Evolutionary conservation across 371 early-diverging fungal genomes (phyloP), one percentile per base, ranked within the genome.

Genomic region (Mortierella sp.): DNA sequence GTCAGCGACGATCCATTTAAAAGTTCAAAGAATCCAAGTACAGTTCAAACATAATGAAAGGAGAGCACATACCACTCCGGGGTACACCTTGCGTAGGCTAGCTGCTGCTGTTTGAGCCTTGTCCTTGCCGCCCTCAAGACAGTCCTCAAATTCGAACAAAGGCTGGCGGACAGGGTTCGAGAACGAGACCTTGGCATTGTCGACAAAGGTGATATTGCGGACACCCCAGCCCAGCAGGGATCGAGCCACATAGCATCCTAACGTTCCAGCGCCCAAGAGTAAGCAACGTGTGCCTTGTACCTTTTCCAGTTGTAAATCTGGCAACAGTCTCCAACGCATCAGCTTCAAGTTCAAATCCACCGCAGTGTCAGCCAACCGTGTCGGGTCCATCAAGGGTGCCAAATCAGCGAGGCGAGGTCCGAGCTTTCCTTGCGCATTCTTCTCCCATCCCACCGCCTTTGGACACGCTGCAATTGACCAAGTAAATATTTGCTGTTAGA

Each of bases 111-210:
- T 92, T 37, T 84, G 85, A 0, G 98, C 98, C 85, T 99, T 99
- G 26, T 92, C 90, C 68, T 90, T 86, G 10, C 97, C 98, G 3
- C 97, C 96, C 22, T 93, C 87, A 29, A 96, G 77, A 72, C 94
- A 93, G 80, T 98, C 97, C 9, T 91, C 90, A 81, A 96, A 98
- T n/a, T 88, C 87, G 85, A 94, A 99, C 63, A 99, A 88, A 5
- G 98, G 96, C 78, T 99, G 98, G 7, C 99, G 93, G 6, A 96
- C 95, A 39, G 98, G 98, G 85, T 99, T 99, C 13, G 98, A 98
- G 77, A 94, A 96, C 2, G 97, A 96, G 0, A 99, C 97, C 26
- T 88, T 89, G 43, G 96, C 97, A 80, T 90, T 96, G 85, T 99
- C 99, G 1, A 98, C 95, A 86, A 99, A 95, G 0, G 98, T 96